These are phyloP conservation scores for Umbelopsis ramanniana DNA, from an alignment of 192 early-diverging fungal species.

Conservation along the genomic window DNA sequence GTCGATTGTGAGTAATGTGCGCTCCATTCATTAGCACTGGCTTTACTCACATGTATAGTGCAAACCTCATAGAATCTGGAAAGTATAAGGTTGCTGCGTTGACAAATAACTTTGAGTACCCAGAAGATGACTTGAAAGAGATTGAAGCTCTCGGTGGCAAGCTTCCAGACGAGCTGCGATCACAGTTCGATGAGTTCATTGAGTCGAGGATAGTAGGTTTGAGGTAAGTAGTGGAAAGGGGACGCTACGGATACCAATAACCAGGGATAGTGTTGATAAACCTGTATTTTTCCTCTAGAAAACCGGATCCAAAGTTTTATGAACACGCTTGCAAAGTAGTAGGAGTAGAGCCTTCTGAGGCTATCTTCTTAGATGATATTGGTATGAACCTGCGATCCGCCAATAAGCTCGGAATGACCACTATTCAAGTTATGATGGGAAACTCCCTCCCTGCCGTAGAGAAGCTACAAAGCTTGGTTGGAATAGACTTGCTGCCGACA, in stretches of 20 bases:
- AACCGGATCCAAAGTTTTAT: slow-evolving; percentile 82
- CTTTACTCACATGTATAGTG: not conserved
- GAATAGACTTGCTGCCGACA: slow-evolving; percentile 1
- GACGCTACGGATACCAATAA: not conserved
- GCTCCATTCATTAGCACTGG: not conserved
- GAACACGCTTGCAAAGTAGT: slow-evolving; percentile 71
- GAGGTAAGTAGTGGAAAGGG: slow-evolving; percentile 29
- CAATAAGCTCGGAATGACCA: slow-evolving; percentile 68
- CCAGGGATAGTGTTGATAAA: not conserved
- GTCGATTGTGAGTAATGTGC: not conserved
- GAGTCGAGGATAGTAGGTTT: slow-evolving; percentile 78
- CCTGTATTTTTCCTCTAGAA: slow-evolving; percentile 45
- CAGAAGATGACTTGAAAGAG: slow-evolving; percentile 43
- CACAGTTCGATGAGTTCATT: slow-evolving; percentile 74
- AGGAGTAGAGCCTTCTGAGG: slow-evolving; percentile 67
- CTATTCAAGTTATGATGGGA: slow-evolving; percentile 48
- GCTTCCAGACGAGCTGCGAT: slow-evolving; percentile 43
- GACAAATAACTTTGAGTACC: slow-evolving; percentile 80
- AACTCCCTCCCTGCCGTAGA: slow-evolving; percentile 16
- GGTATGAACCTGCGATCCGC: slow-evolving; percentile 76
- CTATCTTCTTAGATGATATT: slow-evolving; percentile 88
- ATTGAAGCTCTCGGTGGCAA: slow-evolving; percentile 37
- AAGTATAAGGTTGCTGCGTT: slow-evolving; percentile 73
- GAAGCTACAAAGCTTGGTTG: slow-evolving; percentile 6
- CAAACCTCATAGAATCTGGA: slow-evolving; percentile 40